Conservation (phyloP, 208 protist genomes). For the Crithidia thermophila region DNA sequence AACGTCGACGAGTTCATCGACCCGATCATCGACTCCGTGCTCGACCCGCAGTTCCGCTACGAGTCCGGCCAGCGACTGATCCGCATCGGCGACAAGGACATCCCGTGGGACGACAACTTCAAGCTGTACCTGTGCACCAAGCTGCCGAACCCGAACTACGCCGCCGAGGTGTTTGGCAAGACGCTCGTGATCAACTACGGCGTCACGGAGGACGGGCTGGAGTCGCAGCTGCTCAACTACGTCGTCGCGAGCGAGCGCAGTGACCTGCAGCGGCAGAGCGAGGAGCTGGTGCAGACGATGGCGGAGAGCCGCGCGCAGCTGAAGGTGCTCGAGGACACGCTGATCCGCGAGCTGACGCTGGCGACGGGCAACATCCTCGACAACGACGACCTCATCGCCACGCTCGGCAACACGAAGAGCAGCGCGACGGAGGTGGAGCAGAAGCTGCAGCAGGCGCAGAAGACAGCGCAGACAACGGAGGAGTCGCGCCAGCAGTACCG, state of each 20-base stretch:
- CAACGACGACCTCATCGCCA: conserved; percentile 98
- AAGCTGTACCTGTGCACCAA: conserved; percentile 98
- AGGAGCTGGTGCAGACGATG: conserved; percentile 97
- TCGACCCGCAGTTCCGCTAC: conserved; percentile 96
- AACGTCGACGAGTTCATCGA: conserved; percentile 99
- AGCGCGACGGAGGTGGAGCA: conserved; percentile 96
- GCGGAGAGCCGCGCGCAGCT: conserved; percentile 96
- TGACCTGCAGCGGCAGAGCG: conserved; percentile 96
- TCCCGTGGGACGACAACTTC: conserved; percentile 99
- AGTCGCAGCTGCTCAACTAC: conserved; percentile 99
- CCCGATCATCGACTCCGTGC: conserved; percentile 98
- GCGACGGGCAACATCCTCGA: conserved; percentile 98
- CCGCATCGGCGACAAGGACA: conserved; percentile 96
- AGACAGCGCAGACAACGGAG: conserved; percentile 96
- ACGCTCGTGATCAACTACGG: conserved; percentile 99
- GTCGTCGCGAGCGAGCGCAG: conserved; percentile 97
- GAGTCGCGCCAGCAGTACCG: conserved; percentile 95
- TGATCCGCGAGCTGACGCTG: conserved; percentile 97
- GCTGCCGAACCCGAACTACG: conserved; percentile 98
- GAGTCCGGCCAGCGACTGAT: conserved; percentile 89
- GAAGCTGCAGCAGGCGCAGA: conserved; percentile 95
- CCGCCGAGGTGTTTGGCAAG: conserved; percentile 98
- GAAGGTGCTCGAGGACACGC: conserved; percentile 98
- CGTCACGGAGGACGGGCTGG: conserved; percentile 97
- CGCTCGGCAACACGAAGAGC: conserved; percentile 98